Percentiles rank a stretch among this genome's conserved stretches.
Evolutionary conservation across 1,139 yeast species (phyloP).

Genomic region (Nakaseomyces bracarensis): DNA sequence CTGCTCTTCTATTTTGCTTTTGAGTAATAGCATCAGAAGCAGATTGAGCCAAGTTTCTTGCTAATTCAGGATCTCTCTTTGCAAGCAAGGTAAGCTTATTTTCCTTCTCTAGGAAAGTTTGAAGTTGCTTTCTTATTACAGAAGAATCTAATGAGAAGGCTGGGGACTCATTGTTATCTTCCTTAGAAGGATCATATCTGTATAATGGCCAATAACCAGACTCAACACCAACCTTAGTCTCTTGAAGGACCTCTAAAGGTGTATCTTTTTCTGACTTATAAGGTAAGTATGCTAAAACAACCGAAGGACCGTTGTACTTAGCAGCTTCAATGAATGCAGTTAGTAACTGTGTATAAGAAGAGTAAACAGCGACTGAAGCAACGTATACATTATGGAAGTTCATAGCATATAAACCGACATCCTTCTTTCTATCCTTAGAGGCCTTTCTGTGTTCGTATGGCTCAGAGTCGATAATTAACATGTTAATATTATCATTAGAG

Average conservation of each 20-base stretch:
- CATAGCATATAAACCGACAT: slow-evolving; percentile 92
- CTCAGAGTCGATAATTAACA: slow-evolving; percentile 85
- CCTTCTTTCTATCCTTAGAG: slow-evolving; percentile 59
- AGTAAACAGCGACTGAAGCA: slow-evolving; percentile 89
- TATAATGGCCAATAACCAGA: slow-evolving; percentile 95
- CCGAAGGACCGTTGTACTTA: slow-evolving; percentile 79
- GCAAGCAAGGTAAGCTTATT: slow-evolving; percentile 76
- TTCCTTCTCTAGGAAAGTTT: slow-evolving; percentile 79
- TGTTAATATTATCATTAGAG: slow-evolving; percentile 69
- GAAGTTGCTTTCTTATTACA: slow-evolving; percentile 65
- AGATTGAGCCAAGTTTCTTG: slow-evolving; percentile 60
- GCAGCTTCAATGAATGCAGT: slow-evolving; percentile 88
- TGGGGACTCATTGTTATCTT: slow-evolving; percentile 37
- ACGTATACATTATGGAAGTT: slow-evolving; percentile 85
- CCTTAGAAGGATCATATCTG: slow-evolving; percentile 62
- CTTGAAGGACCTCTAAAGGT: slow-evolving; percentile 69
- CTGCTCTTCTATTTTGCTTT: slow-evolving; percentile 61
- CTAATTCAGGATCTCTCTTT: slow-evolving; percentile 61
- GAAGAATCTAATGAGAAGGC: slow-evolving; percentile 78
- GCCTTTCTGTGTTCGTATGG: slow-evolving; percentile 42
- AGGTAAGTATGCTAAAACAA: slow-evolving; percentile 86
- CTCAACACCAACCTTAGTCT: slow-evolving; percentile 84
- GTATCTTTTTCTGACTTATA: slow-evolving; percentile 56
- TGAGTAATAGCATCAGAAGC: slow-evolving; percentile 54
- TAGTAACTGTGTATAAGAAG: slow-evolving; percentile 86